Percentiles rank a stretch among this genome's conserved stretches.
Conservation (phyloP, 495 filamentous ascomycete species). For the Beverwykella pulmonaria region DNA sequence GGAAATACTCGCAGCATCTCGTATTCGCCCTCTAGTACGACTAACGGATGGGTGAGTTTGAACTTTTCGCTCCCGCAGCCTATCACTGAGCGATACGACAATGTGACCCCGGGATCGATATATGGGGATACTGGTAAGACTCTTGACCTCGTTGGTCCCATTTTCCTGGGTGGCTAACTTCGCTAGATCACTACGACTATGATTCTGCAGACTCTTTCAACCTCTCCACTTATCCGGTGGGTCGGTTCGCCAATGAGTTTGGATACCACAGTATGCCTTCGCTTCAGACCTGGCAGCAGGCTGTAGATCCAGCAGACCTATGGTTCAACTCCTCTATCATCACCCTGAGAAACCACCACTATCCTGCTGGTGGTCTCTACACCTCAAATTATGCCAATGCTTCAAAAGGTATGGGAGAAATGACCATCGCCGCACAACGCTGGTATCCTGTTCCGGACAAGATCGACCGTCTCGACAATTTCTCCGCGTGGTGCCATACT, state of each 20-base stretch:
- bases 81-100: slow-evolving; percentile 64
- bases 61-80: slow-evolving; percentile 61
- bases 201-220: slow-evolving; percentile 60
- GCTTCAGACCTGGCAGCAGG: slow-evolving; percentile 63
- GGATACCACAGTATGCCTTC: slow-evolving; percentile 70
- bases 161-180: neutral
- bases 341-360: slow-evolving; percentile 67
- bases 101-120: slow-evolving; percentile 57
- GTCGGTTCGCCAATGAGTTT: slow-evolving; percentile 69
- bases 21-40: slow-evolving; percentile 69
- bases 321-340: slow-evolving; percentile 64
- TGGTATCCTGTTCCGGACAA: slow-evolving; percentile 68
- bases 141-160: neutral
- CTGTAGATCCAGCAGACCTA: slow-evolving; percentile 54
- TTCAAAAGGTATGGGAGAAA: slow-evolving; percentile 60
- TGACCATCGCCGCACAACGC: slow-evolving; percentile 62
- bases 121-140: slow-evolving; percentile 61
- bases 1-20: slow-evolving; percentile 66
- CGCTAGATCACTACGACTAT: slow-evolving; percentile 68
- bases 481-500: slow-evolving; percentile 68
- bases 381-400: slow-evolving; percentile 49
- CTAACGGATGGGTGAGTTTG: slow-evolving; percentile 62
- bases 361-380: slow-evolving; percentile 57
- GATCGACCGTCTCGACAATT: slow-evolving; percentile 60
- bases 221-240: slow-evolving; percentile 58